Conservation (phyloP, 2,329 filamentous ascomycete species). For the Cercospora nicotianae region DNA sequence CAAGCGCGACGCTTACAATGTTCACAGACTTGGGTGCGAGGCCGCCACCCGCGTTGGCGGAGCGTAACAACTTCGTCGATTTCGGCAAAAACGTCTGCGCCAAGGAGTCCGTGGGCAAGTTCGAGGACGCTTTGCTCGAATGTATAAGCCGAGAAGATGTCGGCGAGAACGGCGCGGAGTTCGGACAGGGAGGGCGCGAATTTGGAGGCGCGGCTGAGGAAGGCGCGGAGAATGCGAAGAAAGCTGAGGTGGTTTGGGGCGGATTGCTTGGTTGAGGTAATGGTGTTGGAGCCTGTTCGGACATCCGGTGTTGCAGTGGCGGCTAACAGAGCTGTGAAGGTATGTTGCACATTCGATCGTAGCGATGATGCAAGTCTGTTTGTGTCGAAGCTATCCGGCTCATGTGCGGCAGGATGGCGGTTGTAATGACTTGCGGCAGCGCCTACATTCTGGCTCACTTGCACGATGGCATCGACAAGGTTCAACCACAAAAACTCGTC, state of each 20-base stretch:
- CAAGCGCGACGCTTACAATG: slow-evolving; percentile 79
- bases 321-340: slow-evolving; percentile 81
- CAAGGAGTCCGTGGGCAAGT: slow-evolving; percentile 81
- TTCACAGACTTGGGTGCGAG: slow-evolving; percentile 82
- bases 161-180: slow-evolving; percentile 77
- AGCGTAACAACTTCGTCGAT: slow-evolving; percentile 73
- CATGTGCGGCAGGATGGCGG: slow-evolving; percentile 36
- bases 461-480: slow-evolving; percentile 62
- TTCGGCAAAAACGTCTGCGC: slow-evolving; percentile 82
- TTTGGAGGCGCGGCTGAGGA: slow-evolving; percentile 77
- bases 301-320: slow-evolving; percentile 61
- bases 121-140: slow-evolving; percentile 86
- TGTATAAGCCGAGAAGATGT: slow-evolving; percentile 92
- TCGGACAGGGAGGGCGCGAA: slow-evolving; percentile 85
- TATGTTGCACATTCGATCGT: slow-evolving; percentile 80
- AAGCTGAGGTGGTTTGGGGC: slow-evolving; percentile 65
- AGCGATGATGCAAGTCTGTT: slow-evolving; percentile 66
- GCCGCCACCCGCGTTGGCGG: slow-evolving; percentile 84
- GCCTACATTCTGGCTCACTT: slow-evolving; percentile 49
- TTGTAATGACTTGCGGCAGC: slow-evolving; percentile 29
- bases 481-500: slow-evolving; percentile 68
- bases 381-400: slow-evolving; percentile 49
- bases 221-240: slow-evolving; percentile 82
- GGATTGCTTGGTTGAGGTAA: slow-evolving; percentile 4
- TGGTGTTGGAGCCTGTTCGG: slow-evolving; percentile 25